phyloP scores from a whole-genome alignment of 345 rosid genomes.

The Mercurialis annua region DNA sequence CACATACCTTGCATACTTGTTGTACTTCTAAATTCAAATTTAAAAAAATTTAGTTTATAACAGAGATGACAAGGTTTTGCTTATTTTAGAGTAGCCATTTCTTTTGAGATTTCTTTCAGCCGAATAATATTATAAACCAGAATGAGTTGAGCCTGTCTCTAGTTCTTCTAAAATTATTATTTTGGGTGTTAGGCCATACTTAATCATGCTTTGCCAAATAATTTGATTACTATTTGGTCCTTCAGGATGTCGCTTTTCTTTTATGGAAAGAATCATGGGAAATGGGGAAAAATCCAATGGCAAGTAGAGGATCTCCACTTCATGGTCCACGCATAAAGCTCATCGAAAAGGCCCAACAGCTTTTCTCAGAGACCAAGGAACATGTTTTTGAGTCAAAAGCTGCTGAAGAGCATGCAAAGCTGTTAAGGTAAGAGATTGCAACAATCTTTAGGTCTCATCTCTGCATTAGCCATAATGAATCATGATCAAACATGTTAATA shows the following conservation, averaged over 20 bases:
- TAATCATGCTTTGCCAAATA: not conserved
- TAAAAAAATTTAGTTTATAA: not conserved
- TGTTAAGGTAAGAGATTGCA: conserved; percentile 56
- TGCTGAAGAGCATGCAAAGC: conserved; percentile 95
- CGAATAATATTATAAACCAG: not conserved
- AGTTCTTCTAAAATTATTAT: not conserved
- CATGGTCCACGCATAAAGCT: conserved; percentile 97
- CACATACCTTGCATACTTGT: not conserved
- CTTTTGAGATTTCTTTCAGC: too few species aligned
- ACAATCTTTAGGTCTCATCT: conserved; percentile 4
- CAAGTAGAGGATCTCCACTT: conserved; percentile 90
- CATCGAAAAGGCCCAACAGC: conserved; percentile 71
- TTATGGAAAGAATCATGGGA: conserved; percentile 98
- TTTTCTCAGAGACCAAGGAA: conserved; percentile 87
- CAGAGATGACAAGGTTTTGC: not conserved
- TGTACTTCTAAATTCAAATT: not conserved
- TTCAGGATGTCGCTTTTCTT: conserved; percentile 88
- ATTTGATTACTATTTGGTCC: conserved; percentile 6
- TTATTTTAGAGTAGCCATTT: too few species aligned
- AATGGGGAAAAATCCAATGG: conserved; percentile 87
- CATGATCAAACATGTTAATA: not conserved
- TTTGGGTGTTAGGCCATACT: not conserved
- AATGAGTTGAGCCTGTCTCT: not conserved
- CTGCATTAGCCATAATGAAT: not conserved
- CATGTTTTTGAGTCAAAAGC: conserved; percentile 91